Base-by-base conservation (phyloP, 306 rosid species). In the Cucurbita ficifolia region DNA sequence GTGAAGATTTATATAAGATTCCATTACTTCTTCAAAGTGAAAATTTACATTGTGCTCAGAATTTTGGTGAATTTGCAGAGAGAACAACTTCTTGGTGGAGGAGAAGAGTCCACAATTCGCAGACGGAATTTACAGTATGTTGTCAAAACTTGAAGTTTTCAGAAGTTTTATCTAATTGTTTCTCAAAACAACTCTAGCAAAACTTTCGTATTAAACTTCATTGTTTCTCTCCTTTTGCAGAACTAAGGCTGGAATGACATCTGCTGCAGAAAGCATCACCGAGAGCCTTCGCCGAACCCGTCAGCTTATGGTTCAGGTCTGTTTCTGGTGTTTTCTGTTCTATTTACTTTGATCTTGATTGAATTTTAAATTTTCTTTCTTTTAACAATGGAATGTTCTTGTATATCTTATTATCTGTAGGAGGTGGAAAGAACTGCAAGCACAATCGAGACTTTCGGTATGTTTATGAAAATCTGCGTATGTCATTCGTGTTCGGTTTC, bases 261-360 rank as follows among this genome's bases (percentile, higher is more conserved):
- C 97, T 75, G 97, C 98, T 6, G 91, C 92, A 52, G 98, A 90
- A 77, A 89, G 96, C 89, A 90, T 94, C 72, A 94, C 97, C 0
- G 96, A 89, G 49, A 94, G 95, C 91, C 97, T 90, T 51, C 92
- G 96, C 10, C 90, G 96, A 5, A 82, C 92, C 43, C 97, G 97
- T 70, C 98, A 94, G 68, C 77, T 94, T 74, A 90, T 90, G 97
- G 95, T 85, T 83, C 97, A 90, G 96, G 97, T 90, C 73, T 35
- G 84, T 75, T 60, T 16, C 54, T 71, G 68, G 53, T 70, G 8
- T 38, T 11, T 63, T 76, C 29, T 39, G 40, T 7, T 62, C 8
- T 24, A 7, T 39, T 65, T 65, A 43, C 11, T 43, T 42, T 43
- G 10, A 19, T 6, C 33, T 42, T 33, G 19, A 63, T 39, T 63